Conservation (phyloP, 768 basidiomycete species). For the Mycena rosella region DNA sequence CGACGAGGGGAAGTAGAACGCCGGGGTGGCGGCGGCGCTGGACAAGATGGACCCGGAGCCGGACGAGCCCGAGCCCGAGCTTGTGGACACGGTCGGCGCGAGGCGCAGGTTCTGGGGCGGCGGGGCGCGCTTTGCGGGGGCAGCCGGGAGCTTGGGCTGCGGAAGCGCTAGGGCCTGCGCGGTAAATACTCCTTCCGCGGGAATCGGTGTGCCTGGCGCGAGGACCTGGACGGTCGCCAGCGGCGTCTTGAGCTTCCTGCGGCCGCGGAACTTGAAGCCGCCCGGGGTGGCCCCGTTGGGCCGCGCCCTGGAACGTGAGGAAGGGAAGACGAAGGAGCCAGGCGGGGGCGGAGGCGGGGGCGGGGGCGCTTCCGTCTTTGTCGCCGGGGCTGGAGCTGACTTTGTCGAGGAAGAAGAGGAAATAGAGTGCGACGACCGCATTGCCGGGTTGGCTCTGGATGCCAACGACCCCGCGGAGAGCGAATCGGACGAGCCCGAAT, state of each 20-base stretch:
- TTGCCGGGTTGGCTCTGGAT: slow-evolving; percentile 9
- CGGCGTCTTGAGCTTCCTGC: slow-evolving; percentile 25
- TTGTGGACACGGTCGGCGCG: background rate
- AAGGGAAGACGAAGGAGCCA: slow-evolving; percentile 38
- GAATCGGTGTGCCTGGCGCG: slow-evolving; percentile 22
- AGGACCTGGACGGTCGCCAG: slow-evolving; percentile 12
- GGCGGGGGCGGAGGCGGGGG: background rate
- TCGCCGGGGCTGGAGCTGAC: no score
- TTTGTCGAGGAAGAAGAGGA: slow-evolving; percentile 21
- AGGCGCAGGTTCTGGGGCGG: slow-evolving; percentile 9
- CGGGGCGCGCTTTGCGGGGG: background rate
- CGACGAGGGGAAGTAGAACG: slow-evolving; percentile 32
- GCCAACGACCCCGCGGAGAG: slow-evolving; percentile 16
- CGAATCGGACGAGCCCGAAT: slow-evolving; percentile 26
- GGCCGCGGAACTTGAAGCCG: slow-evolving; percentile 30
- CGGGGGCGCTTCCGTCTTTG: no score
- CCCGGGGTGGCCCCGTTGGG: slow-evolving; percentile 16
- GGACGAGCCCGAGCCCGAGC: slow-evolving; percentile 20
- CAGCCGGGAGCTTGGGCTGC: background rate
- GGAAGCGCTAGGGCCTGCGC: background rate
- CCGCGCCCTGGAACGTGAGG: slow-evolving; percentile 37
- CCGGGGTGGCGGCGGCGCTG: background rate
- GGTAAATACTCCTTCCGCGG: slow-evolving; percentile 18
- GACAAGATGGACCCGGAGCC: slow-evolving; percentile 8
- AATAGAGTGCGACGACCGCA: slow-evolving; percentile 21